phyloP scores from a whole-genome alignment of 1,284 basidiomycete species.

The Leccinum griseonigrum region DNA sequence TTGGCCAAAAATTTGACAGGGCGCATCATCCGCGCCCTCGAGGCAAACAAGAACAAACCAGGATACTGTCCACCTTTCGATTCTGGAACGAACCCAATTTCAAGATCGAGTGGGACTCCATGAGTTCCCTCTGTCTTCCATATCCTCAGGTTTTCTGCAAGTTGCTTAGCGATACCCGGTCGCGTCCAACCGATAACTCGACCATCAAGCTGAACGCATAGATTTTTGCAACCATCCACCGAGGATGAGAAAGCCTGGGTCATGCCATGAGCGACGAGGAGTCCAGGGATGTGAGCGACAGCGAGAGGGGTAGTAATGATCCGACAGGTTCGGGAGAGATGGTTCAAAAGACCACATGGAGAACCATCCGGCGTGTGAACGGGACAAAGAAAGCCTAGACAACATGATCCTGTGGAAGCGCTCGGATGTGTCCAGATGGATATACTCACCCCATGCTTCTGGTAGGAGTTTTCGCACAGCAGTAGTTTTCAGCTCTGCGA shows the following conservation, averaged over 20 bases:
- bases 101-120: slow-evolving; percentile 89
- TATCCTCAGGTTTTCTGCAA: slow-evolving; percentile 83
- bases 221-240: slow-evolving; percentile 78
- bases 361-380: slow-evolving; percentile 99
- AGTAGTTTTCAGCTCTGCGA: slow-evolving; percentile 98
- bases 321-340: slow-evolving; percentile 92
- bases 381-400: slow-evolving; percentile 90
- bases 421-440: neutral
- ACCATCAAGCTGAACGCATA: slow-evolving; percentile 94
- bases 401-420: slow-evolving; percentile 9
- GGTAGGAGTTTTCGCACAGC: slow-evolving; percentile 96
- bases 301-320: slow-evolving; percentile 82
- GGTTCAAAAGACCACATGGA: slow-evolving; percentile 97
- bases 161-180: slow-evolving; percentile 70
- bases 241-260: slow-evolving; percentile 81
- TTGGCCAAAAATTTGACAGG: slow-evolving; percentile 93
- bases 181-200: slow-evolving; percentile 95
- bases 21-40: slow-evolving; percentile 94
- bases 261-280: slow-evolving; percentile 93
- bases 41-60: slow-evolving; percentile 92
- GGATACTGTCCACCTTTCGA: slow-evolving; percentile 96
- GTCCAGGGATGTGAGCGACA: slow-evolving; percentile 76
- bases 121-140: slow-evolving; percentile 93
- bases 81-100: slow-evolving; percentile 91
- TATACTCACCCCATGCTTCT: slow-evolving; percentile 88